Percentiles rank a stretch among this genome's conserved stretches.
Conservation (phyloP, 192 early-diverging fungal genomes). For the Jimgerdemannia flammicorona region DNA sequence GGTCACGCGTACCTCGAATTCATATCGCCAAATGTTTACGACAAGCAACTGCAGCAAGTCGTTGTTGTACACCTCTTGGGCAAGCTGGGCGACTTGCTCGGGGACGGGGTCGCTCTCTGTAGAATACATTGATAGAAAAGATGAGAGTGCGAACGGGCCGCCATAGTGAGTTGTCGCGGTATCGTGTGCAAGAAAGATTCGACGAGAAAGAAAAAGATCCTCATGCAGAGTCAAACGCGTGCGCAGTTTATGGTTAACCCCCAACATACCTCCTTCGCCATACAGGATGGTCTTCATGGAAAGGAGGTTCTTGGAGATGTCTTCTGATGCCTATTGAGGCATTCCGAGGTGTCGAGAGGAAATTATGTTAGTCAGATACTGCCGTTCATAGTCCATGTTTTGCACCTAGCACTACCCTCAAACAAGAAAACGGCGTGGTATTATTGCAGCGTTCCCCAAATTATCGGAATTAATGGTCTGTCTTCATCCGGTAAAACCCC, state of each 20-base stretch:
- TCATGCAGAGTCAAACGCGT: no score
- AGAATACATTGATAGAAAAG: slow-evolving; percentile 2
- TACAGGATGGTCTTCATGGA: slow-evolving; percentile 92
- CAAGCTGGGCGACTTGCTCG: slow-evolving; percentile 89
- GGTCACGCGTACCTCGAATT: slow-evolving; percentile 71
- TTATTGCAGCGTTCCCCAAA: no score
- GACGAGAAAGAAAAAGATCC: no score
- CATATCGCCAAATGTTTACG: slow-evolving; percentile 85
- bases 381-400: not conserved
- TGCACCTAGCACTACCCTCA: no score
- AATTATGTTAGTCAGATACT: slow-evolving; percentile 12
- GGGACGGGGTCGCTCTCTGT: slow-evolving; percentile 80
- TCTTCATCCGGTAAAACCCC: no score
- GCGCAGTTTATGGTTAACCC: not conserved
- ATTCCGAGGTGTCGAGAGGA: not conserved
- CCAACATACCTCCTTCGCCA: slow-evolving; percentile 82
- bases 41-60: slow-evolving; percentile 88
- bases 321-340: slow-evolving; percentile 83
- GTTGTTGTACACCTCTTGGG: slow-evolving; percentile 93
- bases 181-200: no score
- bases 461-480: no score
- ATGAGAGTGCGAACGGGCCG: not conserved
- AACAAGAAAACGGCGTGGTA: no score
- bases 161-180: not conserved
- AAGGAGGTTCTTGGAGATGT: slow-evolving; percentile 92